Percentiles rank a stretch among this genome's conserved stretches.
phyloP scores from a whole-genome alignment of 768 basidiomycete genomes.

The Rhodotorula kratochvilovae region DNA sequence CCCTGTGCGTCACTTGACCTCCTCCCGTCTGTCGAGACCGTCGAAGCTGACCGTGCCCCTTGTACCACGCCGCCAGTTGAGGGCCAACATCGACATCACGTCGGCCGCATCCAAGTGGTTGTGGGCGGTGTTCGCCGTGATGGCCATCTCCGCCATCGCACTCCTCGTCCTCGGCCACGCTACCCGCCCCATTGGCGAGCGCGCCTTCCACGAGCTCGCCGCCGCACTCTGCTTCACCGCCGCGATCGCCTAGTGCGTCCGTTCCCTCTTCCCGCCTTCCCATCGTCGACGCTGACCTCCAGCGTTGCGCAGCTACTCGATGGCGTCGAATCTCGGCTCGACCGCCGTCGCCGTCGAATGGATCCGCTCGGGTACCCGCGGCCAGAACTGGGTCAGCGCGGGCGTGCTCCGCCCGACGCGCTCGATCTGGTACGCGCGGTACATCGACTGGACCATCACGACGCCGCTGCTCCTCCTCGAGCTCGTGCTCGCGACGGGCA shows the following conservation, averaged over 20 bases:
- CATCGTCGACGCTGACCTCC: neutral
- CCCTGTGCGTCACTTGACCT: neutral
- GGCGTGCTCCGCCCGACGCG: slow-evolving; percentile 38
- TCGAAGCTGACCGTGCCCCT: no score
- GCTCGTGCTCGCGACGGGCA: slow-evolving; percentile 53
- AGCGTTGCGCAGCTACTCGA: slow-evolving; percentile 48
- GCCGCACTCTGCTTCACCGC: slow-evolving; percentile 52
- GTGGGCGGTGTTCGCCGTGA: slow-evolving; percentile 58
- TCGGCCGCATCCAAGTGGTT: slow-evolving; percentile 55
- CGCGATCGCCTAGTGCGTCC: slow-evolving; percentile 49
- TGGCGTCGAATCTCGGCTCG: slow-evolving; percentile 58
- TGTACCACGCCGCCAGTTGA: neutral
- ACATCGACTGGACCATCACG: slow-evolving; percentile 51
- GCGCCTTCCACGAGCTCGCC: slow-evolving; percentile 56
- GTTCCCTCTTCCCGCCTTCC: neutral
- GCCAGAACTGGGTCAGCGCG: slow-evolving; percentile 40
- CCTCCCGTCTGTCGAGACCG: neutral
- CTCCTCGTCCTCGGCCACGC: slow-evolving; percentile 42
- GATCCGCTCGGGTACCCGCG: slow-evolving; percentile 42
- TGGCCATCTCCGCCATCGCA: slow-evolving; percentile 52
- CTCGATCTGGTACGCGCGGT: slow-evolving; percentile 53
- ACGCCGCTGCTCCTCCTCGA: slow-evolving; percentile 56
- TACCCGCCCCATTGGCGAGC: slow-evolving; percentile 47
- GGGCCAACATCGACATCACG: slow-evolving; percentile 49
- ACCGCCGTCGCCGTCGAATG: slow-evolving; percentile 54